Base-by-base conservation (phyloP, 2,329 filamentous ascomycete species). In the Boeremia lycopersici region DNA sequence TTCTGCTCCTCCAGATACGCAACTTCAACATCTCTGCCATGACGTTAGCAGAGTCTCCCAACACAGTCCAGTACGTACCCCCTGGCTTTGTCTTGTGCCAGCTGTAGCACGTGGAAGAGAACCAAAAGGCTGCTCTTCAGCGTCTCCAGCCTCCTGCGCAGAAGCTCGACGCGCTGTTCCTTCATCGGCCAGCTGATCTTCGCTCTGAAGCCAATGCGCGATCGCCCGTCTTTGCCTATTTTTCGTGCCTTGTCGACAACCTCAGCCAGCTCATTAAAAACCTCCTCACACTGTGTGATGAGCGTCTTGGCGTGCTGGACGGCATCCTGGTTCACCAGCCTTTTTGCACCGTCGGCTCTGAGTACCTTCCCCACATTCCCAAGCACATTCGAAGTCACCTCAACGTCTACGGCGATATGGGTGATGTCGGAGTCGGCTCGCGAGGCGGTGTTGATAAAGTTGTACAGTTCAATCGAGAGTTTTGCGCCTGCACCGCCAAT, bases 61-160 rank as follows among this genome's bases (percentile, higher is more conserved):
- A 15, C 3, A 19, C 40, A 26, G 13, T 17, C 15, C 1, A 11
- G 3, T 23, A 49, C 23, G 28, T 49, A 60, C 56, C 66, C 66
- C 45, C 52, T 62, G 12, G 60, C 59, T 38, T 69, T 59, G 4
- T 41, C 59, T 40, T 66, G 64, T 4, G 68, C 68, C 23, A 70
- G 41, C 15, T 65, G 62, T 9, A 72, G 39, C 6, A 72, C 67
- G 42, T 70, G 54, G 15, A 72, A 49, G 11, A 72, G 38, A 15
- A 72, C 41, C 23, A 63, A 47, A 12, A 71, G 58, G 30, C 64
- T 70, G 25, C 62, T 65, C 43, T 71, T 69, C 33, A 71, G 35
- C 42, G 61, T 69, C 30, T 71, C 69, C 12, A 72, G 49, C 19
- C 65, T 59, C 26, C 57, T 53, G 13, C 58, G 53, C 25, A 67